Evolutionary conservation across 192 early-diverging fungal species (phyloP).

Genomic region (Backusella westeae): DNA sequence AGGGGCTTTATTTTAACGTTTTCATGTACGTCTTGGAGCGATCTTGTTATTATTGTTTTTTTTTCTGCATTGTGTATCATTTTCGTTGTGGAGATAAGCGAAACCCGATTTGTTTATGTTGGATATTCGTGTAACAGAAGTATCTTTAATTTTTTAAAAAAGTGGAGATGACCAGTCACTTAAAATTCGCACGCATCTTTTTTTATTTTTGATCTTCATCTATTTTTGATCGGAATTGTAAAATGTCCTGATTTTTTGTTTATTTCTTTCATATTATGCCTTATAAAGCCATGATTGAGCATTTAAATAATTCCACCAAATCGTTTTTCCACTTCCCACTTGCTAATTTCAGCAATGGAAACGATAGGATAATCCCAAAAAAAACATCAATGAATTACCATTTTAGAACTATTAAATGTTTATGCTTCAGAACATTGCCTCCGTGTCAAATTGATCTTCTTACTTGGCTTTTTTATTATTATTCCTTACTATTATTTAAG

Average conservation of each 20-base stretch:
- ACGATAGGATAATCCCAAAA: background rate
- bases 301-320: background rate
- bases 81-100: background rate
- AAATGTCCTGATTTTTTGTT: background rate
- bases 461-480: background rate
- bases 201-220: slow-evolving; percentile 1
- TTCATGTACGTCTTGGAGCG: background rate
- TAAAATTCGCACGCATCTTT: slow-evolving; percentile 6
- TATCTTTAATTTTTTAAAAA: background rate
- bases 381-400: slow-evolving; percentile 4
- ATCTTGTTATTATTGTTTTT: background rate
- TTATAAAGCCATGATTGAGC: background rate
- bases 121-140: background rate
- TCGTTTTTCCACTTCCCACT: background rate
- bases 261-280: slow-evolving; percentile 1
- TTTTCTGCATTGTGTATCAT: slow-evolving; percentile 5
- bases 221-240: slow-evolving; percentile 1
- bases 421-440: background rate
- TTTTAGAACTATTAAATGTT: slow-evolving; percentile 2
- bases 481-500: background rate
- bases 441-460: background rate
- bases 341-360: background rate
- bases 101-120: slow-evolving; percentile 7
- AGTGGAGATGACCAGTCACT: slow-evolving; percentile 7
- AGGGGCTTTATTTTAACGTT: background rate